Evolutionary conservation across 108 stramenopile genomes (phyloP).

Genomic region (Cyclostephanos tholiformis): DNA sequence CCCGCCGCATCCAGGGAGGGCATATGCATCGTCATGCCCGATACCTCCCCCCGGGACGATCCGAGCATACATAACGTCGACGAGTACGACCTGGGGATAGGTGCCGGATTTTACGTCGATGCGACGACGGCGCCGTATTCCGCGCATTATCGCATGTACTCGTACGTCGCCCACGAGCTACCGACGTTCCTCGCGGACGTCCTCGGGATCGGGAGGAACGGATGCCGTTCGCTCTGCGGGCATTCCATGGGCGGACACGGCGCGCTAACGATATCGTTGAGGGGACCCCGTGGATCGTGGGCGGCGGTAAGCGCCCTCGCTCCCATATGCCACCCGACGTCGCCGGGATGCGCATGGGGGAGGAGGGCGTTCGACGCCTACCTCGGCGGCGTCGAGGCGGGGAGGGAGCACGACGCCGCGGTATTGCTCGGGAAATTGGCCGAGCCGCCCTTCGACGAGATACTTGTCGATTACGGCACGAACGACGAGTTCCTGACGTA

Average conservation of each 20-base stretch:
- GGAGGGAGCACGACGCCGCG: slow-evolving; percentile 88
- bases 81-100: slow-evolving; percentile 92
- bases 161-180: slow-evolving; percentile 92
- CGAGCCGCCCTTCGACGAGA: slow-evolving; percentile 60
- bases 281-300: slow-evolving; percentile 52
- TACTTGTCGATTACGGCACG: slow-evolving; percentile 83
- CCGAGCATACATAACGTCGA: slow-evolving; percentile 74
- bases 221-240: slow-evolving; percentile 75
- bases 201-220: slow-evolving; percentile 53
- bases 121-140: slow-evolving; percentile 85
- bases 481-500: slow-evolving; percentile 73
- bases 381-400: slow-evolving; percentile 80
- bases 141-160: slow-evolving; percentile 94
- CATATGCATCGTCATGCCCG: slow-evolving; percentile 93
- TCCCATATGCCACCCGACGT: slow-evolving; percentile 89
- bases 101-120: slow-evolving; percentile 98
- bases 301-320: slow-evolving; percentile 89
- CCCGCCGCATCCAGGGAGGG: slow-evolving; percentile 71
- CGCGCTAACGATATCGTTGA: slow-evolving; percentile 79
- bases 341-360: slow-evolving; percentile 94
- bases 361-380: slow-evolving; percentile 95
- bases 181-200: slow-evolving; percentile 69
- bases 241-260: slow-evolving; percentile 96
- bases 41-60: slow-evolving; percentile 94
- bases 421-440: slow-evolving; percentile 55